phyloP scores from a whole-genome alignment of 345 rosid species.

The Murraya koenigii region DNA sequence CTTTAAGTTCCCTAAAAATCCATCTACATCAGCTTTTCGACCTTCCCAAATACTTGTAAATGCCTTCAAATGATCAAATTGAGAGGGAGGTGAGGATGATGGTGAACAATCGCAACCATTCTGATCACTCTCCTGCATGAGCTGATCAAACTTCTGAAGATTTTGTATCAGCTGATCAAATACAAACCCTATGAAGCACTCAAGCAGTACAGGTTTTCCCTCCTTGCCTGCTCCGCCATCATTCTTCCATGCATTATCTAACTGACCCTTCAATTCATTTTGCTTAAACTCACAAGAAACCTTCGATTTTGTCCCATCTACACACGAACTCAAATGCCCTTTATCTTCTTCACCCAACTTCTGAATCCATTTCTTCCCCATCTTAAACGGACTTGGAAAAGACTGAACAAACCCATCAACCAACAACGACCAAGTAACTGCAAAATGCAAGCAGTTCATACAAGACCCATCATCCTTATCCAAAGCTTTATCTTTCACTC shows the following conservation, averaged over 20 bases:
- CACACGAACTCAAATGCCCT: slow-evolving; percentile 23
- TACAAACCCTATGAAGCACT: slow-evolving; percentile 50
- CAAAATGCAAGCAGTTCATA: slow-evolving; percentile 69
- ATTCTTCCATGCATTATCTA: slow-evolving; percentile 12
- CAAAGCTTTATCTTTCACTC: slow-evolving; percentile 32
- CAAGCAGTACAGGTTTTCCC: slow-evolving; percentile 41
- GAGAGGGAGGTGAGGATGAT: slow-evolving; percentile 29
- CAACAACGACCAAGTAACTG: slow-evolving; percentile 68
- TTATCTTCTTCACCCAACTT: slow-evolving; percentile 38
- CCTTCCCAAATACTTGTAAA: slow-evolving; percentile 72
- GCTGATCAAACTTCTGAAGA: slow-evolving; percentile 65
- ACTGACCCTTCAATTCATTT: slow-evolving; percentile 28
- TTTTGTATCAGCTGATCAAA: slow-evolving; percentile 57
- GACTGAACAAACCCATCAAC: slow-evolving; percentile 69
- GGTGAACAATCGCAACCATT: slow-evolving; percentile 26
- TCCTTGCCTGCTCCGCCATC: slow-evolving; percentile 27
- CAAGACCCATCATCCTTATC: slow-evolving; percentile 58
- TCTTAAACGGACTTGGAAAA: slow-evolving; percentile 56
- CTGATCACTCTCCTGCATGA: slow-evolving; percentile 35
- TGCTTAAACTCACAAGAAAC: slow-evolving; percentile 22
- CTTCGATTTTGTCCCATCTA: slow-evolving; percentile 28
- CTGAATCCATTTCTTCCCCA: slow-evolving; percentile 49
- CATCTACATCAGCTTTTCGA: slow-evolving; percentile 71
- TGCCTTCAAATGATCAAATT: slow-evolving; percentile 46
- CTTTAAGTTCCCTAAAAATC: slow-evolving; percentile 72